Percentiles rank a stretch among this genome's conserved stretches.
phyloP scores from a whole-genome alignment of 176 grass and related monocot genomes.

The Miscanthus lutarioriparius region DNA sequence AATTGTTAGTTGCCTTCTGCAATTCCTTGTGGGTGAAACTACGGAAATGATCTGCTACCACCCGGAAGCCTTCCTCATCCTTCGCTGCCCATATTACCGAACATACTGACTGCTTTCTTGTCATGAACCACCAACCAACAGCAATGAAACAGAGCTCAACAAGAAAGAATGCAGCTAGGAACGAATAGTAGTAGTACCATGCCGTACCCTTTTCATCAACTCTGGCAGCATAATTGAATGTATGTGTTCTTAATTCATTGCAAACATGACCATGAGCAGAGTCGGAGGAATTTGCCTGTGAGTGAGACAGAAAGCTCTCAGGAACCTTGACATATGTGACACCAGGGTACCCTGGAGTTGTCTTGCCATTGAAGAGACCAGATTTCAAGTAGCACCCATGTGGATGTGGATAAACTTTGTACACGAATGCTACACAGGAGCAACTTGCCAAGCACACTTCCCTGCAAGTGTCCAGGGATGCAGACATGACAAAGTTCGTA shows the following conservation, averaged over 20 bases:
- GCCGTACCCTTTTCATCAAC: neutral
- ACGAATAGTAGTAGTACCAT: slow-evolving; percentile 36
- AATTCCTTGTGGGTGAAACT: slow-evolving; percentile 22
- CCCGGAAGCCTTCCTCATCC: slow-evolving; percentile 48
- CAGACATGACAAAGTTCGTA: neutral
- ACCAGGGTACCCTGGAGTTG: neutral
- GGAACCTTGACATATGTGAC: slow-evolving; percentile 28
- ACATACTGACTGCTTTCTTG: neutral
- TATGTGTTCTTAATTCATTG: neutral
- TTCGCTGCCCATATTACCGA: slow-evolving; percentile 10
- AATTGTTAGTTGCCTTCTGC: slow-evolving; percentile 4
- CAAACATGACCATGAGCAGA: neutral
- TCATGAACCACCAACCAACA: slow-evolving; percentile 46
- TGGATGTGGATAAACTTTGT: neutral
- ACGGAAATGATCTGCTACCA: slow-evolving; percentile 42
- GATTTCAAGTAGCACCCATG: slow-evolving; percentile 34
- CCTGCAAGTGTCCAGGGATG: neutral
- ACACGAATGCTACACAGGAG: slow-evolving; percentile 24
- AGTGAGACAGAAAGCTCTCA: neutral
- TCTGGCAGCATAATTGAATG: neutral
- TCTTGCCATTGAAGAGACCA: slow-evolving; percentile 40
- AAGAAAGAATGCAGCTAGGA: slow-evolving; percentile 11
- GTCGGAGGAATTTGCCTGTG: neutral
- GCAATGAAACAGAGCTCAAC: slow-evolving; percentile 37
- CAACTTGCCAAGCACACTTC: neutral